Base-by-base conservation (phyloP, 2,329 filamentous ascomycete genomes). In the Talaromyces sp. region DNA sequence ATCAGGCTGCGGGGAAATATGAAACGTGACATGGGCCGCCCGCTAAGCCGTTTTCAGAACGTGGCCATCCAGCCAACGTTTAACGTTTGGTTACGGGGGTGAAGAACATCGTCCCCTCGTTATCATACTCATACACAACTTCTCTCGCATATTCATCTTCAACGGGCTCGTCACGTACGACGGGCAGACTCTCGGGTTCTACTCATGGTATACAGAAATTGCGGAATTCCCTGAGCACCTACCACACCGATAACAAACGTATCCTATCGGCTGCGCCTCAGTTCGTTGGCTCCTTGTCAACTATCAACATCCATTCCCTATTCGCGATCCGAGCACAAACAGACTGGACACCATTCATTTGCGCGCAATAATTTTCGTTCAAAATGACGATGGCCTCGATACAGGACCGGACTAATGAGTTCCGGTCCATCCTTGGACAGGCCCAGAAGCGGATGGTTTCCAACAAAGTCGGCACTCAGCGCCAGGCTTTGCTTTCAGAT, bases 371-470 rank as follows among this genome's bases (percentile, higher is more conserved):
- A 22, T 17, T n/a, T 35, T 0, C 9, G 13, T 13, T 43, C 57
- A 59, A 45, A 63, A 84, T 83, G 80, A 76, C 80, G 60, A 77
- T 79, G 46, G 74, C 78, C 56, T 93, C 91, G 53, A 96, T 97
- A 73, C 94, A 99, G 80, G 94, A 99, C 79, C 90, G 94, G 70
- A 99, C 94, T 59, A 83, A 86, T 70, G 94, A 99, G 81, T 99
- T 99, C 82, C 88, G 87, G 73, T 89, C 91, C 63, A 95, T 97
- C 69, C 84, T 97, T 62, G 81, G 84, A 46, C 90, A 96, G 72
- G 89, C 90, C 53, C 91, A 96, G 76, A 89, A 87, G 70, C 84
- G 87, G 63, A 86, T 94, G 68, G 85, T 86, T 33, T 82, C 87
- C 10, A 85, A 84, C 60, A 96, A 95, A 77, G 81, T 88, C 53